Evolutionary conservation across 495 filamentous ascomycete genomes (phyloP), one percentile per base, ranked within the genome.

Genomic region (Diplogelasinospora grovesii): DNA sequence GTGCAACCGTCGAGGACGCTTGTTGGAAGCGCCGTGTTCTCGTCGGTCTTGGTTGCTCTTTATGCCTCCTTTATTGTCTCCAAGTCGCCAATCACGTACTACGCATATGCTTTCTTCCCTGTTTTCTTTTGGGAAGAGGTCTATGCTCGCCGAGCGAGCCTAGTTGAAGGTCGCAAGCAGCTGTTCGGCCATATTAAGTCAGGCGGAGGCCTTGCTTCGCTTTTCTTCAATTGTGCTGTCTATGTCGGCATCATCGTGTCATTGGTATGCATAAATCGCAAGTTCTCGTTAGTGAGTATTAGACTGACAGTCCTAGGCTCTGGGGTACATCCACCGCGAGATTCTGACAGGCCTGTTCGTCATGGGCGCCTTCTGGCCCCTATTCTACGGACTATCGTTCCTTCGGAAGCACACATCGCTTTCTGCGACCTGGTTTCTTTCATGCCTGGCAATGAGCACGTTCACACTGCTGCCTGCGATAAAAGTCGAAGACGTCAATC

Each of bases 61-160:
- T 95, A 84, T 49, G 80, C 88, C 3, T 77, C 85, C 5, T 82
- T 99, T 29, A 63, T 80, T 40, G 70, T 87, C 40, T 89, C 93
- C 25, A 73, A 77, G 22, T 90, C 88, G 2, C 80, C 90, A 0
- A 69, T 74, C 48, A 85, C 85, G 4, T 99, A 97, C 58, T 97
- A 97, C 50, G 81, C 81, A 18, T 99, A 97, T 56, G 89, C 78
- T 4, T 71, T 90, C 48, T 99, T 97, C 59, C 90, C 93, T 0
- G 78, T 92, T 2, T 77, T 81, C 31, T 96, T 99, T 69, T 99
- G 93, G 92, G 89, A 96, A 56, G 93, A 95, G 52, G 88, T 97
- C 0, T 87, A 84, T 57, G 86, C 85, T 3, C 77, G 87, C 7
- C 70, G 89, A 31, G 72, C 74, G 35, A 79, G 86, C 37, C 53